Evolutionary conservation across 2,329 filamentous ascomycete species (phyloP), one percentile per base, ranked within the genome.

Genomic region (Penicillium nordicum): DNA sequence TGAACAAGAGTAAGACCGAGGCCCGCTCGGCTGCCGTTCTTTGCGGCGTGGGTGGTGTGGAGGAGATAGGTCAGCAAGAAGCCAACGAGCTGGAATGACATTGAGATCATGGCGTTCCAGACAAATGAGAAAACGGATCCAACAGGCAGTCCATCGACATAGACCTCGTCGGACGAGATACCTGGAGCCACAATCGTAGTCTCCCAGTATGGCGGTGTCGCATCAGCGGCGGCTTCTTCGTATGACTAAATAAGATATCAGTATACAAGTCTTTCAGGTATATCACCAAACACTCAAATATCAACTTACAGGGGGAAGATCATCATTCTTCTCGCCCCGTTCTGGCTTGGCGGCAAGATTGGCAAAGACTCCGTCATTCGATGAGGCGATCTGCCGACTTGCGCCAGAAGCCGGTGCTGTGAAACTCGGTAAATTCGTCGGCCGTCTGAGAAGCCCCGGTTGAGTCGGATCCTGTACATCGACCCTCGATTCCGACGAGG

Each of bases 61-160:
- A 99, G 84, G 55, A 99, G 89, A 74, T 99, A 99, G 29, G 94
- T 97, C 67, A 99, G 88, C 30, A 99, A 85, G 82, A 99, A 99
- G 52, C 94, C 94, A 75, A 97, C 90, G 61, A 97, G 84, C 74
- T 96, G 90, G 81, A 99, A 97, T 42, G 92, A 96, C 83, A 96
- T 93, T 63, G 91, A 95, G 64, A 99, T 97, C 85, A 97, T 92
- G 76, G 89, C 90, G 47, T 79, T 93, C 80, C 82, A 90, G 57
- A 80, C 84, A 69, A 90, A 90, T 72, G 80, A 89, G 76, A 93
- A 93, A 80, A 93, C 82, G 63, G 92, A 92, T 80, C 80, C 86
- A 78, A 91, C 94, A 3, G 95, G 92, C 70, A 99, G 88, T 67
- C 94, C 94, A 72, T 99, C 94, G 55, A 99, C 89, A 69, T 94